Percentiles rank a stretch among this genome's conserved stretches.
phyloP scores from a whole-genome alignment of 495 filamentous ascomycete genomes.

The Corynascus novoguineensis region DNA sequence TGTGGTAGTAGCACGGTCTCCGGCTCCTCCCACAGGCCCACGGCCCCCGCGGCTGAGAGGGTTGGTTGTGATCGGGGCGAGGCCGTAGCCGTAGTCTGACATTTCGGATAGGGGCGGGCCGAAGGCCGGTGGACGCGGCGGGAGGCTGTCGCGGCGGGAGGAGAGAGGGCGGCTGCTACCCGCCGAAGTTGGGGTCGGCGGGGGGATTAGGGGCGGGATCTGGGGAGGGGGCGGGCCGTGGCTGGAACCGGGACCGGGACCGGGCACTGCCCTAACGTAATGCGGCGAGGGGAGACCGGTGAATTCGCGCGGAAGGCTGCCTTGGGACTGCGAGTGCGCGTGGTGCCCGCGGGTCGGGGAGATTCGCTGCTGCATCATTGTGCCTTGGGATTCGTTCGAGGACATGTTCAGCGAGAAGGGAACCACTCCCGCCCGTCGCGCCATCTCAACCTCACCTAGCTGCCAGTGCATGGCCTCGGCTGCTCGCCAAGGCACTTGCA shows the following conservation, averaged over 20 bases:
- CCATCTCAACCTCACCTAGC: constrained; percentile 89
- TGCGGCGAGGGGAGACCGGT: constrained; percentile 31
- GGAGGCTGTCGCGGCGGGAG: constrained; percentile 17
- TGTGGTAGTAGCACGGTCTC: neutral
- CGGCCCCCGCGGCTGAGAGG: neutral
- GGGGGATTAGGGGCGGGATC: constrained; percentile 20
- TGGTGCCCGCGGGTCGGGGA: constrained; percentile 36
- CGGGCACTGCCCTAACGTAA: constrained; percentile 18
- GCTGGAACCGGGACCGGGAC: neutral
- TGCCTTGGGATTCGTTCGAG: constrained; percentile 50
- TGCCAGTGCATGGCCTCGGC: constrained; percentile 99
- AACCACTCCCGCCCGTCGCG: constrained; percentile 74
- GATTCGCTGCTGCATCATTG: constrained; percentile 20
- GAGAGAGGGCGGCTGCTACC: constrained; percentile 30
- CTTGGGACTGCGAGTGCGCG: constrained; percentile 46
- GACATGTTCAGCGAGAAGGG: constrained; percentile 67
- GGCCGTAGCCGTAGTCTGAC: constrained; percentile 32
- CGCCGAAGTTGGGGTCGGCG: constrained; percentile 21
- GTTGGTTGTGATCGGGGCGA: constrained; percentile 42
- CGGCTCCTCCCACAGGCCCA: neutral
- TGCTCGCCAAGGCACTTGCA: constrained; percentile 93
- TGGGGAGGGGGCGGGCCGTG: neutral
- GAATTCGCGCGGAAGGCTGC: constrained; percentile 38
- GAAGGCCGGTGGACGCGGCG: neutral
- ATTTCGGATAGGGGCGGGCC: neutral